phyloP scores from a whole-genome alignment of 306 rosid genomes.

The Ormosia semicastrata region DNA sequence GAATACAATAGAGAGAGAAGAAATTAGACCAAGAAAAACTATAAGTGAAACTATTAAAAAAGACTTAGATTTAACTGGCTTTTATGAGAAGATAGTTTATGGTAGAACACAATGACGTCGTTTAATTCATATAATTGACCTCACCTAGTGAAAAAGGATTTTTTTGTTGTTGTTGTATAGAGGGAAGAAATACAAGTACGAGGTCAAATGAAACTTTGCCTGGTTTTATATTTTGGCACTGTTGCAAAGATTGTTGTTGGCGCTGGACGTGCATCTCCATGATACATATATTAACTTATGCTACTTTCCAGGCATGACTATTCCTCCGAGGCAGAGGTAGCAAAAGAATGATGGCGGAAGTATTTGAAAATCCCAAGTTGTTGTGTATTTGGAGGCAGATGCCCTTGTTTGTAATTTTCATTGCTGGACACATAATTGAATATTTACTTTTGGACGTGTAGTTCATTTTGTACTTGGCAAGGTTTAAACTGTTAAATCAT shows the following conservation, averaged over 20 bases:
- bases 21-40: too few relatives aligned
- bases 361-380: conserved; percentile 7
- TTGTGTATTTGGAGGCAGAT: conserved; percentile 9
- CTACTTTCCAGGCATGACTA: conserved; percentile 75
- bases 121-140: too few relatives aligned
- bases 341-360: conserved; percentile 74
- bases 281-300: conserved; percentile 8
- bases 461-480: conserved; percentile 23
- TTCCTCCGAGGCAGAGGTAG: conserved; percentile 49
- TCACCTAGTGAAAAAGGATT: too few relatives aligned
- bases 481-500: background rate
- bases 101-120: too few relatives aligned
- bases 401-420: conserved; percentile 16
- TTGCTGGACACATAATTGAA: background rate
- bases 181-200: background rate
- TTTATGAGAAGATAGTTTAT: too few relatives aligned
- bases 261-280: conserved; percentile 14
- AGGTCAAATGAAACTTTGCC: background rate
- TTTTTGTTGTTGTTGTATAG: too few relatives aligned
- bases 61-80: too few relatives aligned
- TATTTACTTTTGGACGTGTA: background rate
- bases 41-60: too few relatives aligned
- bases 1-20: background rate
- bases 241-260: conserved; percentile 13
- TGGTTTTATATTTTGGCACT: background rate